Conservation (phyloP, 345 rosid genomes). For the Pistacia vera region DNA sequence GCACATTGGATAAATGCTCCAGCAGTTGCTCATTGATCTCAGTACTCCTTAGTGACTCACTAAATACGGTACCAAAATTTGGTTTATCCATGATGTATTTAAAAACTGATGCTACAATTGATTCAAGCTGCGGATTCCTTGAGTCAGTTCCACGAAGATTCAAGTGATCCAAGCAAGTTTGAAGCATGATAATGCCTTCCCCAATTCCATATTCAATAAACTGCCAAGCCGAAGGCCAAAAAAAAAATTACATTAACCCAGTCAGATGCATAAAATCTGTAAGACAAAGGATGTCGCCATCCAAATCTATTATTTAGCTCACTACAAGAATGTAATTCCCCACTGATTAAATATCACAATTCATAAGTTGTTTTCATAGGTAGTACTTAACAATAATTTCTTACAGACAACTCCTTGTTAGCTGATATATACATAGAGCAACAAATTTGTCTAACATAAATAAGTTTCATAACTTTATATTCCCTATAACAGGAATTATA, state of each 20-base stretch:
- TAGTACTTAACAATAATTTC: too few species aligned
- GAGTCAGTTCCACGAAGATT: conserved; percentile 41
- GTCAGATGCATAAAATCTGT: background rate
- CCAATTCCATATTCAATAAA: conserved; percentile 64
- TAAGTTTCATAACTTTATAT: too few species aligned
- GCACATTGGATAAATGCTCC: conserved; percentile 43
- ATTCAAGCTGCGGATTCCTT: conserved; percentile 46
- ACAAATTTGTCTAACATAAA: background rate
- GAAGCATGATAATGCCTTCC: conserved; percentile 59
- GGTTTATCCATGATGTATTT: conserved; percentile 56
- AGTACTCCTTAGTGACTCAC: conserved; percentile 48
- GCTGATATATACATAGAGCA: too few species aligned
- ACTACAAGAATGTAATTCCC: background rate
- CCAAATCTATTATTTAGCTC: background rate
- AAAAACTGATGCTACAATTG: conserved; percentile 49
- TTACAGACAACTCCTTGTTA: background rate
- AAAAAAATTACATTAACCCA: background rate
- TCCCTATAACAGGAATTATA: background rate
- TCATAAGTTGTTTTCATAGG: background rate
- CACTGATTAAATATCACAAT: background rate
- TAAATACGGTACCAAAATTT: conserved; percentile 62
- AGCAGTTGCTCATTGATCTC: conserved; percentile 53
- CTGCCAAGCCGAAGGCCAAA: conserved; percentile 32
- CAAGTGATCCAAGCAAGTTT: conserved; percentile 63
- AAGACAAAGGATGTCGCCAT: background rate